A percentile compares a stretch with the other conserved stretches of the same genome.
These are phyloP conservation scores for Nannochloropsis salina DNA, from an alignment of 108 stramenopile species.

Conservation along the genomic window DNA sequence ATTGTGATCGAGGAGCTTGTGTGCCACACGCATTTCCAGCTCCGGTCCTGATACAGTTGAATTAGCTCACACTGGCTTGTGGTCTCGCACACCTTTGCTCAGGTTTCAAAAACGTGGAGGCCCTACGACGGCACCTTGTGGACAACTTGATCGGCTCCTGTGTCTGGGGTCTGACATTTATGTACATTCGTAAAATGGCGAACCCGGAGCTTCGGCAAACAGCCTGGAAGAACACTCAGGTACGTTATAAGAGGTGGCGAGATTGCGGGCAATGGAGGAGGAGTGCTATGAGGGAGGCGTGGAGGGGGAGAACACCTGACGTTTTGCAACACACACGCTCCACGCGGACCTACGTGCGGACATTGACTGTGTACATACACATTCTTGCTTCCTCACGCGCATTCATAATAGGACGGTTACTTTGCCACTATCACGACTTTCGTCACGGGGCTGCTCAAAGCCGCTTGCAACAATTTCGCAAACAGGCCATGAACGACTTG, in stretches of 20 bases:
- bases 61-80: too few relatives aligned
- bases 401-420: neutral
- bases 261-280: too few relatives aligned
- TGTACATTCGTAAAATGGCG: conserved; percentile 12
- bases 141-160: conserved; percentile 15
- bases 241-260: too few relatives aligned
- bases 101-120: neutral
- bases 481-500: neutral
- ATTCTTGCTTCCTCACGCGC: too few relatives aligned
- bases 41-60: too few relatives aligned
- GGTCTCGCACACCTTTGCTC: neutral
- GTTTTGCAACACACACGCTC: too few relatives aligned
- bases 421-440: neutral
- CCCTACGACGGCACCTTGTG: neutral
- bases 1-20: too few relatives aligned
- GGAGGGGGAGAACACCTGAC: too few relatives aligned
- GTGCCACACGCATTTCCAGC: too few relatives aligned
- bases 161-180: neutral
- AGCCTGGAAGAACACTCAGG: conserved; percentile 18
- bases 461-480: neutral
- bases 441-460: neutral
- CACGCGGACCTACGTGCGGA: too few relatives aligned
- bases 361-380: too few relatives aligned
- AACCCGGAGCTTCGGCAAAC: conserved; percentile 5
- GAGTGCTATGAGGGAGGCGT: too few relatives aligned